Conservation (phyloP, 129 eudicot genomes). For the Arctium minus region DNA sequence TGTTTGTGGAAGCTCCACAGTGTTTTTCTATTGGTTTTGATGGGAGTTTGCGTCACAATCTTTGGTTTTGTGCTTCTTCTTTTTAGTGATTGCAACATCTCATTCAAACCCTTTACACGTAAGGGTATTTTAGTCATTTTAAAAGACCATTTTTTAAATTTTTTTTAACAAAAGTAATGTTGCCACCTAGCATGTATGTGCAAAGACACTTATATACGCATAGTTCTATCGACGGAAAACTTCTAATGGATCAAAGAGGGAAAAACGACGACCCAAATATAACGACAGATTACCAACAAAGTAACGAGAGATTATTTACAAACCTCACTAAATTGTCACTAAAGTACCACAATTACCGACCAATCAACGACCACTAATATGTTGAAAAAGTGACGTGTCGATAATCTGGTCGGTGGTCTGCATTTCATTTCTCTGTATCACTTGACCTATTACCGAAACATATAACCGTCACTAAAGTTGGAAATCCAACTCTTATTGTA, state of each 20-base stretch:
- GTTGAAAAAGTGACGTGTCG: not conserved
- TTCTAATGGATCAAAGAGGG: too few species aligned
- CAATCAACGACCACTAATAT: not conserved
- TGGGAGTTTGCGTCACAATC: conserved; percentile 44
- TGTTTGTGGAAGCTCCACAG: conserved; percentile 59
- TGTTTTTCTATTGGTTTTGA: conserved; percentile 31
- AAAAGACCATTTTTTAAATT: not conserved
- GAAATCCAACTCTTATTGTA: not conserved
- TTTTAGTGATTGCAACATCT: conserved; percentile 20
- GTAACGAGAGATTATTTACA: too few species aligned
- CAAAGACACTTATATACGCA: too few species aligned
- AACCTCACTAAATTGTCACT: too few species aligned
- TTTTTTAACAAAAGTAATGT: not conserved
- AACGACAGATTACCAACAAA: too few species aligned
- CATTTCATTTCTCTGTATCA: not conserved
- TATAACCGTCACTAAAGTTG: not conserved
- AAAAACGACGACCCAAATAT: too few species aligned
- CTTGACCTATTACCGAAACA: not conserved
- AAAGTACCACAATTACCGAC: too few species aligned
- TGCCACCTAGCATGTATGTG: not conserved
- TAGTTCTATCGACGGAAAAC: too few species aligned
- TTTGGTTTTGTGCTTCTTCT: conserved; percentile 33
- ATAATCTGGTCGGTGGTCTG: not conserved
- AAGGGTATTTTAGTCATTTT: not conserved
- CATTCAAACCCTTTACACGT: not conserved